Conservation (phyloP, 345 rosid genomes). For the Anacardium occidentale region DNA sequence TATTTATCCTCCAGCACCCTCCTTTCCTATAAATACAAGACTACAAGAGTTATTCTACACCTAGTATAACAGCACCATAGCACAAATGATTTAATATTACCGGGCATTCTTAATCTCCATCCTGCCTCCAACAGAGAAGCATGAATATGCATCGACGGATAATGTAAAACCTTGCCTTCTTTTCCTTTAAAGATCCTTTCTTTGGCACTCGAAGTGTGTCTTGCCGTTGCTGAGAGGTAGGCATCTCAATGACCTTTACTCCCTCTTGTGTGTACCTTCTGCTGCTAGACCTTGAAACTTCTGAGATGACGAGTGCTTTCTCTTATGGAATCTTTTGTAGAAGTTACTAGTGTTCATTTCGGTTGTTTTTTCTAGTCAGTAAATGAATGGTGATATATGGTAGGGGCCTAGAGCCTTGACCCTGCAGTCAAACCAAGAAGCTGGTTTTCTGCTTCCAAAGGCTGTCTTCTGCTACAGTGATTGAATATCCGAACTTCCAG, state of each 20-base stretch:
- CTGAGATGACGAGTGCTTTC: slow-evolving; percentile 13
- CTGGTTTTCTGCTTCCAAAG: slow-evolving; percentile 27
- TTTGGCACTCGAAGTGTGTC: slow-evolving; percentile 33
- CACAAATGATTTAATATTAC: slow-evolving; percentile 15
- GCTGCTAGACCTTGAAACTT: slow-evolving; percentile 19
- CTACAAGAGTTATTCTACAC: slow-evolving; percentile 9
- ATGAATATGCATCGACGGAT: slow-evolving; percentile 55
- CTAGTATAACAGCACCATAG: not conserved
- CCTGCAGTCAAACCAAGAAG: slow-evolving; percentile 30
- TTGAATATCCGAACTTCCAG: slow-evolving; percentile 41
- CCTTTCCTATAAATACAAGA: slow-evolving; percentile 3
- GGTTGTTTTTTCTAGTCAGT: slow-evolving; percentile 29
- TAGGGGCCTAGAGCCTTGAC: slow-evolving; percentile 20
- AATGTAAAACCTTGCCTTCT: slow-evolving; percentile 60
- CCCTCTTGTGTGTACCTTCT: slow-evolving; percentile 10
- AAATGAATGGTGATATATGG: slow-evolving; percentile 27
- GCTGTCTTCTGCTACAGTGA: slow-evolving; percentile 26
- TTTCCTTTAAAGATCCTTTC: slow-evolving; percentile 46
- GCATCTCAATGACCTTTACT: slow-evolving; percentile 31
- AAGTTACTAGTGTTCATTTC: slow-evolving; percentile 29
- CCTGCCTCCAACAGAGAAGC: slow-evolving; percentile 76
- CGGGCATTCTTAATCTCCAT: slow-evolving; percentile 34
- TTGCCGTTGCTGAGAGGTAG: slow-evolving; percentile 26
- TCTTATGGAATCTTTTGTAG: slow-evolving; percentile 23
- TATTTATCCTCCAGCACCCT: not conserved